Conservation (phyloP, 225 moss, liverwort and hornwort genomes). For the Polytrichum commune region DNA sequence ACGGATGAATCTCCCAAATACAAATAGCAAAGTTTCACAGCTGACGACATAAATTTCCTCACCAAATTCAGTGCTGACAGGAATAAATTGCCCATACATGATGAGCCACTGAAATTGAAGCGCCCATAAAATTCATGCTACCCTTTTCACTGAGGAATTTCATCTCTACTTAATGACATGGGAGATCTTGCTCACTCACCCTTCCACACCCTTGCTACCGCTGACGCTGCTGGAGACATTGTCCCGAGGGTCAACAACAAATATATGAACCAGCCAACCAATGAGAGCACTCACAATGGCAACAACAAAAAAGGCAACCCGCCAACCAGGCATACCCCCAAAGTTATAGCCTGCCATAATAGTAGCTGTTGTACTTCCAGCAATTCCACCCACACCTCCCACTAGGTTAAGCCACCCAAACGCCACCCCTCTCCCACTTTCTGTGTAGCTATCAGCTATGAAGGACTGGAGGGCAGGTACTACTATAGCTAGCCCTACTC, state of each 20-base stretch:
- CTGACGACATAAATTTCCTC: too few relatives aligned
- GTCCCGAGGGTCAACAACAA: constrained; percentile 68
- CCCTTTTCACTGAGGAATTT: too few relatives aligned
- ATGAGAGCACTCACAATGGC: constrained; percentile 66
- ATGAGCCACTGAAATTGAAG: too few relatives aligned
- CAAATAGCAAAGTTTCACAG: neutral
- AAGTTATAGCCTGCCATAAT: constrained; percentile 82
- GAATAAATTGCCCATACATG: too few relatives aligned
- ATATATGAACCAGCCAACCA: constrained; percentile 88
- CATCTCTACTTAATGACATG: neutral
- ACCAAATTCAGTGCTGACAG: too few relatives aligned
- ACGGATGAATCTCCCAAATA: neutral
- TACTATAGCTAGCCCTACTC: constrained; percentile 90
- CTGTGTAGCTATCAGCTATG: constrained; percentile 85
- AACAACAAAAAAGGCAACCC: constrained; percentile 74
- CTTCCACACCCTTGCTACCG: constrained; percentile 34
- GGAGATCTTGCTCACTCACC: constrained; percentile 32
- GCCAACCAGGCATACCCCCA: constrained; percentile 77
- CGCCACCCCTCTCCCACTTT: constrained; percentile 81
- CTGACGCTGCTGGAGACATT: constrained; percentile 10
- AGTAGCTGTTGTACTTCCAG: constrained; percentile 82
- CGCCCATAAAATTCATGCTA: too few relatives aligned
- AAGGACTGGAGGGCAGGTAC: constrained; percentile 95
- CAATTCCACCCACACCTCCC: constrained; percentile 77
- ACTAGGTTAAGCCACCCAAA: constrained; percentile 96